Conservation (phyloP, 73 alveolate species). For the Tetrahymena malaccensis region DNA sequence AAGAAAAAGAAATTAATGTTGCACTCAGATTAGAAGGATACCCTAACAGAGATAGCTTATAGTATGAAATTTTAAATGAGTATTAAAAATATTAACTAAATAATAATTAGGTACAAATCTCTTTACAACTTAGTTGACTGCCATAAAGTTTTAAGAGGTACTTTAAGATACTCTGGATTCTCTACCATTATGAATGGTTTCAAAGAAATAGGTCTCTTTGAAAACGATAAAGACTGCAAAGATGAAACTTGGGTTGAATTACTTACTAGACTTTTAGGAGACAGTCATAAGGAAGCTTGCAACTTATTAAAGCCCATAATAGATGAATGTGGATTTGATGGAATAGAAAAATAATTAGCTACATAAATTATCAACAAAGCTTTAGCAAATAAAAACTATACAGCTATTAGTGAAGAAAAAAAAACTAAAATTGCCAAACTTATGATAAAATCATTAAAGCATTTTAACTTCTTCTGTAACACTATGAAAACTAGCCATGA, state of each 20-base stretch:
- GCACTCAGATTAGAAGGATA: slow-evolving; percentile 70
- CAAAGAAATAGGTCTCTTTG: slow-evolving; percentile 62
- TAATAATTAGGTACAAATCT: slow-evolving; percentile 32
- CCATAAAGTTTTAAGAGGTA: slow-evolving; percentile 67
- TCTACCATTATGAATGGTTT: slow-evolving; percentile 60
- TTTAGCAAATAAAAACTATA: not conserved
- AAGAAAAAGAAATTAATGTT: slow-evolving; percentile 48
- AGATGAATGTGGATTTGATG: not conserved
- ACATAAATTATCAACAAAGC: not conserved
- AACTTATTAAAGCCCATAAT: not conserved
- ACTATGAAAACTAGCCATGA: slow-evolving; percentile 13
- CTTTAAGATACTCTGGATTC: slow-evolving; percentile 67
- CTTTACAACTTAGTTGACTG: slow-evolving; percentile 53
- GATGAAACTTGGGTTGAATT: slow-evolving; percentile 48
- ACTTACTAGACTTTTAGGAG: not conserved
- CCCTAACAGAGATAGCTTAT: slow-evolving; percentile 71
- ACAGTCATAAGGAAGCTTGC: not conserved
- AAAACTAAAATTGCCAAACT: not conserved
- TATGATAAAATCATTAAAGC: slow-evolving; percentile 18
- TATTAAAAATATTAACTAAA: not conserved
- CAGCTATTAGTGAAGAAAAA: not conserved
- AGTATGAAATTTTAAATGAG: not conserved
- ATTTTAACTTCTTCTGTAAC: slow-evolving; percentile 34
- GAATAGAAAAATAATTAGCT: not conserved
- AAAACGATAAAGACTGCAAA: slow-evolving; percentile 51